A percentile compares a stretch with the other conserved stretches of the same genome.
phyloP scores from a whole-genome alignment of 768 basidiomycete genomes.

The Psilocybe azurescens region DNA sequence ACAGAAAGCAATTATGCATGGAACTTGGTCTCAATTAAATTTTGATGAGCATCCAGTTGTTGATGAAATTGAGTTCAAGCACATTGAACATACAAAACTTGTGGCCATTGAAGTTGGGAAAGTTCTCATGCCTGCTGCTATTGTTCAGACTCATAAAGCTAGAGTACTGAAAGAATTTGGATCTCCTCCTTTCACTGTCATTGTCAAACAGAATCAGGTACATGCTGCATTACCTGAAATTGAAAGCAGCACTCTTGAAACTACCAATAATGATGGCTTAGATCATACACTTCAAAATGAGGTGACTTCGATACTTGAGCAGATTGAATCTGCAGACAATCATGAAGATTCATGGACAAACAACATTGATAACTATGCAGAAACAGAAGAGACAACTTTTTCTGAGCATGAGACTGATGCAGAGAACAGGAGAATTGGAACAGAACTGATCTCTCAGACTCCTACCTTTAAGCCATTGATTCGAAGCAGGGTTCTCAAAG shows the following conservation, averaged over 20 bases:
- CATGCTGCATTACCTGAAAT: not conserved
- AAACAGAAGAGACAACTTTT: not conserved
- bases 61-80: conserved; percentile 14
- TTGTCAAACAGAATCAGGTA: conserved; percentile 15
- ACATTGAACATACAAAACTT: not conserved
- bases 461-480: conserved; percentile 1
- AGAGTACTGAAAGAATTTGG: conserved; percentile 21
- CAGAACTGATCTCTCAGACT: not conserved
- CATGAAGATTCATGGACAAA: no score
- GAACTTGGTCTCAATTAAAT: no score
- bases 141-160: conserved; percentile 20
- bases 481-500: conserved; percentile 28
- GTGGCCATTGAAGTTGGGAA: conserved; percentile 15
- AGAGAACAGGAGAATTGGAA: not conserved
- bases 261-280: not conserved
- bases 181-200: conserved; percentile 16
- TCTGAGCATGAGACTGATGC: not conserved
- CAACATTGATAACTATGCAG: no score
- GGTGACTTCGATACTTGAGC: no score
- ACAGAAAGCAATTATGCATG: no score
- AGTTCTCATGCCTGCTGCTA: conserved; percentile 22
- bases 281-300: not conserved
- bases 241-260: not conserved
- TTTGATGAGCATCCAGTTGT: not conserved
- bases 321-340: no score